Conservation (phyloP, 2,329 filamentous ascomycete species). For the Trichoderma sp. region DNA sequence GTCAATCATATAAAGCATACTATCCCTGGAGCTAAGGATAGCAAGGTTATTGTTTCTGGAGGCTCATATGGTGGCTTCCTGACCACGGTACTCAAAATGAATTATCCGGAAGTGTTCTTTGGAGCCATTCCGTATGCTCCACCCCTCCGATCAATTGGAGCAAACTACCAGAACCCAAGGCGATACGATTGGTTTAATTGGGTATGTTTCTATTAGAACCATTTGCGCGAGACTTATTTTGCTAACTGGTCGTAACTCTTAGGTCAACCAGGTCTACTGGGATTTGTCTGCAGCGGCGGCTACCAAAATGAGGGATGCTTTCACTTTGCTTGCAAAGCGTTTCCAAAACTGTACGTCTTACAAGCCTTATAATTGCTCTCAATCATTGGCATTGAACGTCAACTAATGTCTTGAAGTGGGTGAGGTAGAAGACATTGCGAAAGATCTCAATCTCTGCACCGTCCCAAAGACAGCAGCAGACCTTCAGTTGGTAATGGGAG, state of each 20-base stretch:
- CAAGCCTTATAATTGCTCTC: neutral
- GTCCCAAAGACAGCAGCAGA: neutral
- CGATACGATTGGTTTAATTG: neutral
- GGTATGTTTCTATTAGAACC: neutral
- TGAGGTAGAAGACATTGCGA: neutral
- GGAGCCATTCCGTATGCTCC: neutral
- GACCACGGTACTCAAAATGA: neutral
- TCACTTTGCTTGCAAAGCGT: neutral
- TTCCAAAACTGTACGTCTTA: neutral
- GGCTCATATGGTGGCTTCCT: neutral
- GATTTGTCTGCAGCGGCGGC: neutral
- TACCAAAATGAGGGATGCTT: neutral
- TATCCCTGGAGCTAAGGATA: neutral
- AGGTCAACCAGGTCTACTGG: neutral
- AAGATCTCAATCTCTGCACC: neutral
- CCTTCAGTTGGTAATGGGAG: neutral
- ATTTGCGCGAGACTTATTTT: neutral
- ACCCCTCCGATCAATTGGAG: neutral
- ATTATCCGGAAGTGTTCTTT: neutral
- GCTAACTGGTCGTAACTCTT: neutral
- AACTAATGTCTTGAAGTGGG: neutral
- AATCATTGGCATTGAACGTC: neutral
- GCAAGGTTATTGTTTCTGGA: neutral
- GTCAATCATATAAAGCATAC: neutral
- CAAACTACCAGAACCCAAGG: neutral